These are phyloP conservation scores for Chaetomium olivaceum DNA, from an alignment of 2,329 filamentous ascomycete genomes.

Conservation along the genomic window DNA sequence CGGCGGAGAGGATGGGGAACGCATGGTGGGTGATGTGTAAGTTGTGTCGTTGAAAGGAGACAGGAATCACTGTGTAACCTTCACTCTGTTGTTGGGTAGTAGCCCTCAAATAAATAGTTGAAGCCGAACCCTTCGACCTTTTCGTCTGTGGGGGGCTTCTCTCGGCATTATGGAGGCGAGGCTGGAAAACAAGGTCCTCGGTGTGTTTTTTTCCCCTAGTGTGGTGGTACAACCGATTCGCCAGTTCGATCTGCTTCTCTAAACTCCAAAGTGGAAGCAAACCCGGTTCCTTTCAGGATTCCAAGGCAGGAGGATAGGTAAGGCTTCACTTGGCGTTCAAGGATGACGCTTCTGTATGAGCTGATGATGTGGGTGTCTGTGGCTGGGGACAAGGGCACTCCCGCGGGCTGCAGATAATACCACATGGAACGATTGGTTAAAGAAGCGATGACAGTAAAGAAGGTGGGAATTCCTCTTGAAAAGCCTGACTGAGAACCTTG, in stretches of 20 bases:
- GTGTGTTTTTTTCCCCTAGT: neutral
- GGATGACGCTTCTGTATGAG: neutral
- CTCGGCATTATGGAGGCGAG: neutral
- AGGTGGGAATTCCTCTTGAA: neutral
- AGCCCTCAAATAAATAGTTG: neutral
- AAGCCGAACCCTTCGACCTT: neutral
- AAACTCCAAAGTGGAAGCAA: neutral
- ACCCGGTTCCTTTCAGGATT: neutral
- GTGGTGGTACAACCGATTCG: neutral
- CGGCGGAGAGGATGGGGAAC: neutral
- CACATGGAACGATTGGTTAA: neutral
- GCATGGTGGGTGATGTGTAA: neutral
- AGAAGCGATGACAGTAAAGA: neutral
- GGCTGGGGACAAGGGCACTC: neutral
- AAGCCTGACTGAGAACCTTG: constrained; percentile 10
- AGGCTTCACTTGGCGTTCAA: constrained; percentile 3
- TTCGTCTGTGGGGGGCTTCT: neutral
- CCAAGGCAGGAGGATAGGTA: neutral
- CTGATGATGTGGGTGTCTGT: neutral
- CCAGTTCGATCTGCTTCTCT: neutral
- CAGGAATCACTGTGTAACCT: neutral
- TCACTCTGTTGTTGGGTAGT: neutral
- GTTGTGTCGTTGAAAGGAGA: neutral
- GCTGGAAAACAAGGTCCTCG: neutral
- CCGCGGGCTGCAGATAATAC: neutral